Evolutionary conservation across 495 filamentous ascomycete genomes (phyloP).

Genomic region (Acidomyces sp.): DNA sequence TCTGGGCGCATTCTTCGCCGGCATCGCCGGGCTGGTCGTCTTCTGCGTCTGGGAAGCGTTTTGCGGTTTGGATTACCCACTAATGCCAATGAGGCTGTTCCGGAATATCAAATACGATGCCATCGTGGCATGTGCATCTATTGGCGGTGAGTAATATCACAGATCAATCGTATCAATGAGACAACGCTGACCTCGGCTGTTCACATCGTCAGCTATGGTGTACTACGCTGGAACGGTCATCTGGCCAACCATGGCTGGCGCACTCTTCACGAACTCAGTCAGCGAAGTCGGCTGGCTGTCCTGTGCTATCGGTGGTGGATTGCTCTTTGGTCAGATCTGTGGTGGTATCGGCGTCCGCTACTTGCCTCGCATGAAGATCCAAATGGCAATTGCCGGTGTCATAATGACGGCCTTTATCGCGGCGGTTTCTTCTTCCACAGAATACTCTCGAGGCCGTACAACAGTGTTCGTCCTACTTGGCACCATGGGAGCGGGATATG

Average conservation of each 20-base stretch:
- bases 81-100: conserved; percentile 30
- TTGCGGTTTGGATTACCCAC: conserved; percentile 15
- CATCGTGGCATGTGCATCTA: conserved; percentile 19
- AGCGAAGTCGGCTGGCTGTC: conserved; percentile 15
- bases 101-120: conserved; percentile 23
- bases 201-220: conserved; percentile 26
- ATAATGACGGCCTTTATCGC: conserved; percentile 13
- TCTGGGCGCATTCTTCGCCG: conserved; percentile 5
- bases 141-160: no score
- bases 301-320: conserved; percentile 21
- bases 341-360: conserved; percentile 21
- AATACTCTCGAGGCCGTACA: conserved; percentile 11
- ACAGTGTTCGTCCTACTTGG: conserved; percentile 18
- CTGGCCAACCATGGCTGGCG: conserved; percentile 13
- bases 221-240: conserved; percentile 27
- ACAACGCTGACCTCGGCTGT: no score
- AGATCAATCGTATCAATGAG: no score
- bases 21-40: conserved; percentile 7
- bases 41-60: conserved; percentile 25
- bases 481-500: conserved; percentile 17
- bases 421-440: conserved; percentile 7
- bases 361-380: conserved; percentile 12
- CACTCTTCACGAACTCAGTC: conserved; percentile 22
- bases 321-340: conserved; percentile 23
- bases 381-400: conserved; percentile 1